Evolutionary conservation across 2,329 filamentous ascomycete genomes (phyloP).

Genomic region (Curvularia lunata): DNA sequence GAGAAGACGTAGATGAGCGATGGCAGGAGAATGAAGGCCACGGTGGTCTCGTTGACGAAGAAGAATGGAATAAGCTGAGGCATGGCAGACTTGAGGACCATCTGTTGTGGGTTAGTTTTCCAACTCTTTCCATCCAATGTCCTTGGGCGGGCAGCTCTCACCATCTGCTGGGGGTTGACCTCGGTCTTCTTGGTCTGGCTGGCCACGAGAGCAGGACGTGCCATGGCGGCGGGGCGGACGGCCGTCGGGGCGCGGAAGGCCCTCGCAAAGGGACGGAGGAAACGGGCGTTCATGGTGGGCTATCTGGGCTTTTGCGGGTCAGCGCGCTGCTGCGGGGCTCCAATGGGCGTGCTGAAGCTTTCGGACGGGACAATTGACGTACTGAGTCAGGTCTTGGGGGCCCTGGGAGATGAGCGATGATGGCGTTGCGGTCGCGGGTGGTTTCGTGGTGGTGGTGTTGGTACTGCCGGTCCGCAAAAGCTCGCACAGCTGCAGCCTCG

Average conservation of each 20-base stretch:
- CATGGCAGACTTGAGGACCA: slow-evolving; percentile 52
- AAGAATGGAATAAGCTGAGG: slow-evolving; percentile 55
- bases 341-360: slow-evolving; percentile 37
- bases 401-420: slow-evolving; percentile 45
- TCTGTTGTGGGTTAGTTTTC: slow-evolving; percentile 38
- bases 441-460: slow-evolving; percentile 30
- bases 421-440: slow-evolving; percentile 39
- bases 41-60: slow-evolving; percentile 54
- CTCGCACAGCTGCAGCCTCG: slow-evolving; percentile 31
- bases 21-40: slow-evolving; percentile 51
- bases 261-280: slow-evolving; percentile 52
- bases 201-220: slow-evolving; percentile 44
- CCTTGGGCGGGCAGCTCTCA: slow-evolving; percentile 13
- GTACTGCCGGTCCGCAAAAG: slow-evolving; percentile 39
- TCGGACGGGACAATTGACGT: slow-evolving; percentile 33
- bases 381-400: slow-evolving; percentile 36
- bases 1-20: slow-evolving; percentile 54
- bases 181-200: slow-evolving; percentile 48
- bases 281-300: slow-evolving; percentile 52
- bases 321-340: slow-evolving; percentile 34
- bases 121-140: not conserved
- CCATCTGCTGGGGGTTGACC: slow-evolving; percentile 45
- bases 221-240: slow-evolving; percentile 44
- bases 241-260: slow-evolving; percentile 48
- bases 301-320: slow-evolving; percentile 38